These are phyloP conservation scores for Pinus tabuliformis DNA, from an alignment of 75 land plant genomes.

Conservation along the genomic window DNA sequence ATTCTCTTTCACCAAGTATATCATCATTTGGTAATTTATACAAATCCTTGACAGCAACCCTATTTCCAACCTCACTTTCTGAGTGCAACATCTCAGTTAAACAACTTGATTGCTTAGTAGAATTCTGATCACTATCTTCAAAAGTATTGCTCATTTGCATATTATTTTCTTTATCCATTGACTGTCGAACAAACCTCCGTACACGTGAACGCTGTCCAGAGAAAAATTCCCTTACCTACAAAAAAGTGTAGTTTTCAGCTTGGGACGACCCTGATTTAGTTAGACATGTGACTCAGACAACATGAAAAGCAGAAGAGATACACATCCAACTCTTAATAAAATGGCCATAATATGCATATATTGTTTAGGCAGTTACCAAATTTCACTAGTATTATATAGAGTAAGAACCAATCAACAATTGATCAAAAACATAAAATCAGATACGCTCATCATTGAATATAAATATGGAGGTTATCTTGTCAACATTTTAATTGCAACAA, in stretches of 20 bases:
- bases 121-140: conserved; percentile 12
- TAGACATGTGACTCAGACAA: conserved; percentile 1
- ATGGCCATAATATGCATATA: background rate
- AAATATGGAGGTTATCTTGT: background rate
- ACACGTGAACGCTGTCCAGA: conserved; percentile 70
- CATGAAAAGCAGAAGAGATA: background rate
- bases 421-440: background rate
- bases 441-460: background rate
- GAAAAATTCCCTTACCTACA: conserved; percentile 87
- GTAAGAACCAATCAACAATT: background rate
- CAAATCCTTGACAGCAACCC: conserved; percentile 14
- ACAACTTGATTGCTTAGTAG: background rate
- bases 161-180: conserved; percentile 47
- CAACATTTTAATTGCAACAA: background rate
- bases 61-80: conserved; percentile 3
- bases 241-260: background rate
- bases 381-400: background rate
- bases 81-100: background rate
- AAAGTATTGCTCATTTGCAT: conserved; percentile 13
- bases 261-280: background rate
- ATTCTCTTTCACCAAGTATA: conserved; percentile 29
- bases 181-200: conserved; percentile 55
- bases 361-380: background rate
- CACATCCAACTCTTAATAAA: background rate
- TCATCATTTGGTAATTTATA: conserved; percentile 33